These are phyloP conservation scores for Botryosphaeria dothidea DNA, from an alignment of 2,329 filamentous ascomycete genomes.

Conservation along the genomic window DNA sequence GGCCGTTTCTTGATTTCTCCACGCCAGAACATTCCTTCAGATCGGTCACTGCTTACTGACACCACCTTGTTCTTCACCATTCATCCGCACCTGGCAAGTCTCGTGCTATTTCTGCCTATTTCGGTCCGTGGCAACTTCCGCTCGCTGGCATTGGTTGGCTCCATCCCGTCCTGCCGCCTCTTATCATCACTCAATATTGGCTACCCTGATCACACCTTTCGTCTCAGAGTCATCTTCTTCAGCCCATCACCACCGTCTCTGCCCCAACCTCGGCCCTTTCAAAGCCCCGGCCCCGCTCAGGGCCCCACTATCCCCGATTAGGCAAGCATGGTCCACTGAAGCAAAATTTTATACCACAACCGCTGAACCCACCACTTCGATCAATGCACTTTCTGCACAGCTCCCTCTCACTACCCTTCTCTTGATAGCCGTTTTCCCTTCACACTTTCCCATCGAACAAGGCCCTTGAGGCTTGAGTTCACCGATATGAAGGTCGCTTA, in stretches of 20 bases:
- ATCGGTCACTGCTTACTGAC: neutral
- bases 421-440: neutral
- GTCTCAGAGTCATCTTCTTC: neutral
- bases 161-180: neutral
- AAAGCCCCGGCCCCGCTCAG: neutral
- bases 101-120: neutral
- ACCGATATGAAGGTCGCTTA: conserved; percentile 17
- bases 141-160: neutral
- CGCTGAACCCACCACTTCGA: neutral
- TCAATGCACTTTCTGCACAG: too few species aligned
- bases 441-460: neutral
- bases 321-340: neutral
- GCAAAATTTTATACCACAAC: conserved; percentile 4
- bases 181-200: neutral
- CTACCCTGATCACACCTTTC: neutral
- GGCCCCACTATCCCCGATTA: neutral
- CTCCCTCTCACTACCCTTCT: neutral
- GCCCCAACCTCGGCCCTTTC: neutral
- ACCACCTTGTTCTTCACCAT: neutral
- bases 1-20: neutral
- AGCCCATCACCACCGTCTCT: neutral
- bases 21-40: neutral
- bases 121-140: neutral
- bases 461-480: neutral
- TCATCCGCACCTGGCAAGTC: neutral